These are phyloP conservation scores for Scheffersomyces cryptocercus DNA, from an alignment of 1,139 yeast genomes.

Conservation along the genomic window DNA sequence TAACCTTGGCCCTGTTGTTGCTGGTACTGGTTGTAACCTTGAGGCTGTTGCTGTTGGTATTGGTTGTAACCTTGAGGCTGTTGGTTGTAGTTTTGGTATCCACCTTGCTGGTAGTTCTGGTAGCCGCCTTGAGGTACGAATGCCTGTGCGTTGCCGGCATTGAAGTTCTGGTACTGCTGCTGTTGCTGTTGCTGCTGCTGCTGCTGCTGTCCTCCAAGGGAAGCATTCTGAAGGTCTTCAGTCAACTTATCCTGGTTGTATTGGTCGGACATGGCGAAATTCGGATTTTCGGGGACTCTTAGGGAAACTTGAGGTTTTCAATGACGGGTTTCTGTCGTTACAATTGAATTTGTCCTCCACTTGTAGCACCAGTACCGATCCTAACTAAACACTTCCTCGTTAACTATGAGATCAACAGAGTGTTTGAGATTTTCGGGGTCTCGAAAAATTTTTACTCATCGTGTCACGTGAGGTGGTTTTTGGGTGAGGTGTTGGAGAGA, in stretches of 20 bases:
- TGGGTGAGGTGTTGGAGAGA: neutral
- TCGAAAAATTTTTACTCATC: neutral
- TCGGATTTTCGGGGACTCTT: no score
- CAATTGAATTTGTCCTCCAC: no score
- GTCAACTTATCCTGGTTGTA: conserved; percentile 55
- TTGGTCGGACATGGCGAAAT: conserved; percentile 42
- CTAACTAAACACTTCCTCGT: no score
- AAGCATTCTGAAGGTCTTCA: conserved; percentile 54
- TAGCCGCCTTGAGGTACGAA: conserved; percentile 38
- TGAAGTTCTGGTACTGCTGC: conserved; percentile 27
- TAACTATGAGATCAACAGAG: no score
- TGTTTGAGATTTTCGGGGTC: no score
- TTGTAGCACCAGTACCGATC: no score
- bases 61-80: conserved; percentile 11
- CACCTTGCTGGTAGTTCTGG: conserved; percentile 21
- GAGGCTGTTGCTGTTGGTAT: conserved; percentile 21
- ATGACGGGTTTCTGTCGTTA: no score
- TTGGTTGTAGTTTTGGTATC: conserved; percentile 17
- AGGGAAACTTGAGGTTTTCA: no score
- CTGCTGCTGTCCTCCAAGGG: conserved; percentile 25
- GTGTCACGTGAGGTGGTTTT: neutral
- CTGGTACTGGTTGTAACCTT: conserved; percentile 13
- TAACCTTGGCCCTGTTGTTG: conserved; percentile 5
- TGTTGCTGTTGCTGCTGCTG: conserved; percentile 16
- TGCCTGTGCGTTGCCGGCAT: conserved; percentile 41